These are phyloP conservation scores for Lipomyces yamadae DNA, from an alignment of 805 yeast species.

Conservation along the genomic window DNA sequence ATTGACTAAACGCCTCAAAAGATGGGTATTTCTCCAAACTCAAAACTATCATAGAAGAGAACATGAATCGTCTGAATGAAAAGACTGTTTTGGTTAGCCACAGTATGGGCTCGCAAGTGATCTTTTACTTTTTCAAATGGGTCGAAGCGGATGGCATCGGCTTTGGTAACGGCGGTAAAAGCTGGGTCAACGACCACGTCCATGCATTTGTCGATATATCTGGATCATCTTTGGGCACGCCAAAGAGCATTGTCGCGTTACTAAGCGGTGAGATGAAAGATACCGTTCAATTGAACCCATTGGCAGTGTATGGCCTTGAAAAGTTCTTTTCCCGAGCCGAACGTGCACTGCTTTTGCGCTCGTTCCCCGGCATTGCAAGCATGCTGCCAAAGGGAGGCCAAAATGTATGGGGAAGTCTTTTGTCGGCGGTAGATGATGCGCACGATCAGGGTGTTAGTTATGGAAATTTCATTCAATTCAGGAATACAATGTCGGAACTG, in stretches of 20 bases:
- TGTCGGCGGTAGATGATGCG: slow-evolving; percentile 63
- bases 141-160: slow-evolving; percentile 82
- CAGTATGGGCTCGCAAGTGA: slow-evolving; percentile 95
- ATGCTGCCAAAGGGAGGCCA: slow-evolving; percentile 98
- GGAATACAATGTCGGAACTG: slow-evolving; percentile 51
- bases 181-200: slow-evolving; percentile 86
- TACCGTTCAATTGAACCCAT: slow-evolving; percentile 88
- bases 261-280: slow-evolving; percentile 98
- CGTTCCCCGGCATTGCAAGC: slow-evolving; percentile 93
- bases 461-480: slow-evolving; percentile 77
- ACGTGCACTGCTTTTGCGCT: slow-evolving; percentile 79
- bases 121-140: slow-evolving; percentile 92
- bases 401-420: slow-evolving; percentile 79
- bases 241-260: slow-evolving; percentile 88
- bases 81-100: slow-evolving; percentile 85
- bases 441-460: slow-evolving; percentile 50
- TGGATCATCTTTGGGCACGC: slow-evolving; percentile 92
- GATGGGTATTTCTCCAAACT: slow-evolving; percentile 62
- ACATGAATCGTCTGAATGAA: slow-evolving; percentile 56
- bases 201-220: slow-evolving; percentile 84
- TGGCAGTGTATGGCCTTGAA: slow-evolving; percentile 93
- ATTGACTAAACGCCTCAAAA: background rate
- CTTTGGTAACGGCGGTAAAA: slow-evolving; percentile 89
- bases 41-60: slow-evolving; percentile 72
- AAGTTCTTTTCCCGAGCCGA: slow-evolving; percentile 90